These are phyloP conservation scores for Tetrapyrgos nigripes DNA, from an alignment of 1,284 basidiomycete genomes.

Conservation along the genomic window DNA sequence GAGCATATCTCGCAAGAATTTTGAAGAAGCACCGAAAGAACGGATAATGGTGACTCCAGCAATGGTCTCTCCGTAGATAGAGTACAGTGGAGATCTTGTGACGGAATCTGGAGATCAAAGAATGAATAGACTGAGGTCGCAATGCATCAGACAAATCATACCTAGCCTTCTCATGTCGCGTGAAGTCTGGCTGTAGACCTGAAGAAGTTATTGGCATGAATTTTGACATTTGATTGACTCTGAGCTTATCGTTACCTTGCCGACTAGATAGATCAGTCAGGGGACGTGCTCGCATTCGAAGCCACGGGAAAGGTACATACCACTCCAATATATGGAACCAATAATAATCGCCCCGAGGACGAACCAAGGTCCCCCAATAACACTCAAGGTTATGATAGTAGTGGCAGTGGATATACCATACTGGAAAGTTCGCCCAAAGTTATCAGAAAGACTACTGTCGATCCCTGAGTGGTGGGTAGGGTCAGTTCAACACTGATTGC, in stretches of 20 bases:
- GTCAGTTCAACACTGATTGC: not conserved
- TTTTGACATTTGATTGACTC: not conserved
- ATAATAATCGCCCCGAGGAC: slow-evolving; percentile 66
- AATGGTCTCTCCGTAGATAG: slow-evolving; percentile 91
- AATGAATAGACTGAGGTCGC: not conserved
- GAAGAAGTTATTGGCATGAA: slow-evolving; percentile 43
- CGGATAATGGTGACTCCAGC: slow-evolving; percentile 88
- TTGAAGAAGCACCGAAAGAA: slow-evolving; percentile 87
- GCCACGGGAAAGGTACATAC: slow-evolving; percentile 44
- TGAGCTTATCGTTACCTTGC: slow-evolving; percentile 42
- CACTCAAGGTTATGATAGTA: slow-evolving; percentile 78
- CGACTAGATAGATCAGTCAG: slow-evolving; percentile 40
- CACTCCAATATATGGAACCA: slow-evolving; percentile 71
- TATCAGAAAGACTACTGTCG: slow-evolving; percentile 86
- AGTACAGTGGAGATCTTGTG: slow-evolving; percentile 90
- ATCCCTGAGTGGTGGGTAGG: slow-evolving; percentile 56
- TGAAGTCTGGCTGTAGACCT: slow-evolving; percentile 87
- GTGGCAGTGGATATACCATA: slow-evolving; percentile 64
- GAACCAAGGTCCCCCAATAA: slow-evolving; percentile 83
- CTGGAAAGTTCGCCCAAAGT: slow-evolving; percentile 81
- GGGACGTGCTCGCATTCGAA: slow-evolving; percentile 4
- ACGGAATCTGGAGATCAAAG: slow-evolving; percentile 68
- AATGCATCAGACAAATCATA: slow-evolving; percentile 34
- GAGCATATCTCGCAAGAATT: slow-evolving; percentile 88
- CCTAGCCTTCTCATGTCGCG: slow-evolving; percentile 89